Base-by-base conservation (phyloP, 2,329 filamentous ascomycete genomes). In the Paraconiothyrium sp. region DNA sequence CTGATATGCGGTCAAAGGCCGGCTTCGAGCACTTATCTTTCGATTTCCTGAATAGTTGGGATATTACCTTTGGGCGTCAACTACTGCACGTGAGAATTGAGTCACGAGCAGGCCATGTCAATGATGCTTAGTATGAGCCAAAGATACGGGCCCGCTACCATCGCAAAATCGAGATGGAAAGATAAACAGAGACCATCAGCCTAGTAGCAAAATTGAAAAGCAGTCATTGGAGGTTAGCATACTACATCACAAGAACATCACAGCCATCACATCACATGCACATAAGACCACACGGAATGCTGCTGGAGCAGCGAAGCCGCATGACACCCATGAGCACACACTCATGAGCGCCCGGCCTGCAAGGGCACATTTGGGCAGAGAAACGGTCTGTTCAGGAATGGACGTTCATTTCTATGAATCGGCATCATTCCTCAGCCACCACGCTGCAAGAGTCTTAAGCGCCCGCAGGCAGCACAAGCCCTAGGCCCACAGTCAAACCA, bases 321-420 rank as follows among this genome's bases (percentile, higher is more conserved):
- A 44, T 35, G 14, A 54, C 32, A 27, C 58, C 24, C 39, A 39
- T 34, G 49, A 52, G 59, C 54, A 32, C 41, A 54, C 32, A 27
- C 58, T n/a, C 39, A 39, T 34, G 49, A 52, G 59, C 54, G 37
- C 41, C 48, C n/a, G 44, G 55, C 43, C 57, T 55, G 22, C 44
- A 22, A 32, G 14, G 58, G 51, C 51, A 41, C 51, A 47, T 44
- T 47, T 24, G 59, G 59, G 62, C 59, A 46, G 37, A 30, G 59
- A 58, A 65, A 65, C 20, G 82, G 81, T 83, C 78, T 80, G 80
- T 84, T 84, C 80, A 83, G 82, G 82, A 82, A 83, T 81, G 79
- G 75, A 78, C 80, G 78, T 72, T 78, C 69, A 68, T 76, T 80
- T 76, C 66, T 78, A 79, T 76, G 71, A 75, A 78, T 67, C 67